phyloP scores from a whole-genome alignment of 2,329 filamentous ascomycete genomes.

The Aspergillus sp. region DNA sequence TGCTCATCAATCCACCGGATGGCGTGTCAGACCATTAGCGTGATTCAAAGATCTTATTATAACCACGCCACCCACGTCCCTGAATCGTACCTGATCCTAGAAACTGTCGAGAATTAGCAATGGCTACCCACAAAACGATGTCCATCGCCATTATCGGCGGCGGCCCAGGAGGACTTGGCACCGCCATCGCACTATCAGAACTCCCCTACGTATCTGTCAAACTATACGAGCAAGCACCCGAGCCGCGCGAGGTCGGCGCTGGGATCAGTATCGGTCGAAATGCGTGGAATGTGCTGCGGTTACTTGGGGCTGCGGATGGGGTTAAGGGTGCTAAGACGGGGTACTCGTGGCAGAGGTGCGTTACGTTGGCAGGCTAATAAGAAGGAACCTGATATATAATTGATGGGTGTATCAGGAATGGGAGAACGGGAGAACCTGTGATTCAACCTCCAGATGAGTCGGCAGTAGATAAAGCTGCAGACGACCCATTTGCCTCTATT shows the following conservation, averaged over 20 bases:
- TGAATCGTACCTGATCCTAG: not conserved
- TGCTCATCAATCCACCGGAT: not conserved
- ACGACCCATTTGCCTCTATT: not conserved
- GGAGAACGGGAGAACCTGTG: not conserved
- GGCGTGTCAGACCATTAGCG: not conserved
- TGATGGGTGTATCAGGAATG: not conserved
- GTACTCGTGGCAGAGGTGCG: not conserved
- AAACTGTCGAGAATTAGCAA: not conserved
- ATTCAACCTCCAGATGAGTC: not conserved
- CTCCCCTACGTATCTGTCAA: not conserved
- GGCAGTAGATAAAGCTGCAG: no score
- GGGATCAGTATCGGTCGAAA: constrained; percentile 6
- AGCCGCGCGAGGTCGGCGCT: constrained; percentile 5
- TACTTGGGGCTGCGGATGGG: constrained; percentile 1
- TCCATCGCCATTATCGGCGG: constrained; percentile 6
- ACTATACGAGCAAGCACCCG: constrained; percentile 1
- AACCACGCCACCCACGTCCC: not conserved
- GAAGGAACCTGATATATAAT: not conserved
- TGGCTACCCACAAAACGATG: not conserved
- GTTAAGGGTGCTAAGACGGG: constrained; percentile 2
- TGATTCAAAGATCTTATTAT: not conserved
- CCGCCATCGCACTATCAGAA: constrained; percentile 1
- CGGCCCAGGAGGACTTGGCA: constrained; percentile 4
- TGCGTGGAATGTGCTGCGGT: constrained; percentile 1
- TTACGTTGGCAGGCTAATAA: no score